phyloP scores from a whole-genome alignment of 192 early-diverging fungal genomes.

The Coemansia sp. region DNA sequence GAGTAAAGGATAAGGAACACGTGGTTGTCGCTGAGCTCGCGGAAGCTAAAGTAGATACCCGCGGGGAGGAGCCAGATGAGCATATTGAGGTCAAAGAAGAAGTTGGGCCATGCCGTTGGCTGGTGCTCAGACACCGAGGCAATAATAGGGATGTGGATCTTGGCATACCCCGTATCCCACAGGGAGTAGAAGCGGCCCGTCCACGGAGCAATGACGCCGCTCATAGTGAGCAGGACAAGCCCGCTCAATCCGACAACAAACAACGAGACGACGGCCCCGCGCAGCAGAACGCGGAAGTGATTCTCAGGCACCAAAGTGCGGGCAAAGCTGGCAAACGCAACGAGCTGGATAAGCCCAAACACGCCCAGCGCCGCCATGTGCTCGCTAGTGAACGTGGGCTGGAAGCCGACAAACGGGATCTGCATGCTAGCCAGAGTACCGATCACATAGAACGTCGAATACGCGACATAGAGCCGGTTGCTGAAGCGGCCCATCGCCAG shows the following conservation, averaged over 20 bases:
- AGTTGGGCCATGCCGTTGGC: slow-evolving; percentile 98
- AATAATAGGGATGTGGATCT: slow-evolving; percentile 99
- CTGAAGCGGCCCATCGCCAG: slow-evolving; percentile 96
- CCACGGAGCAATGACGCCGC: slow-evolving; percentile 93
- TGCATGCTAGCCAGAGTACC: slow-evolving; percentile 98
- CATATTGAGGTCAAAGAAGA: slow-evolving; percentile 98
- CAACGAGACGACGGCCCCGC: slow-evolving; percentile 57
- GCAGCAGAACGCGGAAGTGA: slow-evolving; percentile 84
- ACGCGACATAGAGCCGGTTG: slow-evolving; percentile 90
- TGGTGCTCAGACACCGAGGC: slow-evolving; percentile 99
- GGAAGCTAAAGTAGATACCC: slow-evolving; percentile 97
- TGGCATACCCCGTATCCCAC: slow-evolving; percentile 99
- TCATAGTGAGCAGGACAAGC: slow-evolving; percentile 72
- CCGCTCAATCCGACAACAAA: slow-evolving; percentile 55
- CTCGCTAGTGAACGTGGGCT: slow-evolving; percentile 93
- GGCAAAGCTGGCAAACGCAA: slow-evolving; percentile 87
- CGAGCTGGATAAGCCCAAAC: slow-evolving; percentile 94
- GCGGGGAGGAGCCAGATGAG: slow-evolving; percentile 97
- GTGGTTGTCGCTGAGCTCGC: slow-evolving; percentile 90
- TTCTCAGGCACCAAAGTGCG: slow-evolving; percentile 74
- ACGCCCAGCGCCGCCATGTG: slow-evolving; percentile 99
- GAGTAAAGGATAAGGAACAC: slow-evolving; percentile 97
- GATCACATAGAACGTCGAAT: slow-evolving; percentile 96
- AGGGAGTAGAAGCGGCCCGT: slow-evolving; percentile 99
- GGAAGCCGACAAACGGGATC: slow-evolving; percentile 99